phyloP scores from a whole-genome alignment of 1,139 yeast genomes.

The Diutina ranongensis region DNA sequence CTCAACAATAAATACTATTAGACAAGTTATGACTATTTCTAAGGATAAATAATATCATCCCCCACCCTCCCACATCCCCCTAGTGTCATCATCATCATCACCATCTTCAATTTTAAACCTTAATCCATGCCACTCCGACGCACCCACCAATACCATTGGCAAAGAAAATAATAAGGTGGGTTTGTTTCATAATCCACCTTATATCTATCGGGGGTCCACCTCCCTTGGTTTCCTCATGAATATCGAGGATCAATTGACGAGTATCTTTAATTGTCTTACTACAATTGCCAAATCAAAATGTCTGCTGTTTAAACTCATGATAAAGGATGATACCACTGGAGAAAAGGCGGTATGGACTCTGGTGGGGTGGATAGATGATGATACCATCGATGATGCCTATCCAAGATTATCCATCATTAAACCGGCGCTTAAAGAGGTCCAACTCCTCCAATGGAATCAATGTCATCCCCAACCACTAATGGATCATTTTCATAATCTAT shows the following conservation, averaged over 20 bases:
- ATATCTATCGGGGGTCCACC: too few species aligned
- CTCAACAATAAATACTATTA: too few species aligned
- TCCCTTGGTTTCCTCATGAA: not conserved
- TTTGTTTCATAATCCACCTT: too few species aligned
- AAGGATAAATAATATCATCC: too few species aligned
- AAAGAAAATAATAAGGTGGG: too few species aligned
- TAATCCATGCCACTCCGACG: too few species aligned
- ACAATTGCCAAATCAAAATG: not conserved
- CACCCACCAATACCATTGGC: too few species aligned
- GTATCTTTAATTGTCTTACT: not conserved
- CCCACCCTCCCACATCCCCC: too few species aligned
- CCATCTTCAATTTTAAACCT: too few species aligned
- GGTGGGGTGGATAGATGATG: conserved; percentile 2
- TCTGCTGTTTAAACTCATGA: not conserved
- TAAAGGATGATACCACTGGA: not conserved
- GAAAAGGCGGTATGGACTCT: not conserved
- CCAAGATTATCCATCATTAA: not conserved
- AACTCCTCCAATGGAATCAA: not conserved
- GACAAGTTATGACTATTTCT: too few species aligned
- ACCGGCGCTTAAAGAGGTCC: not conserved
- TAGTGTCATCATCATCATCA: too few species aligned
- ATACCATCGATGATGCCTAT: too few species aligned
- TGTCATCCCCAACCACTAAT: not conserved
- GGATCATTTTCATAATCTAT: conserved; percentile 9
- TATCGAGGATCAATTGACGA: not conserved